phyloP scores from a whole-genome alignment of 352 stramenopile genomes.

The Globisporangium spiculum region DNA sequence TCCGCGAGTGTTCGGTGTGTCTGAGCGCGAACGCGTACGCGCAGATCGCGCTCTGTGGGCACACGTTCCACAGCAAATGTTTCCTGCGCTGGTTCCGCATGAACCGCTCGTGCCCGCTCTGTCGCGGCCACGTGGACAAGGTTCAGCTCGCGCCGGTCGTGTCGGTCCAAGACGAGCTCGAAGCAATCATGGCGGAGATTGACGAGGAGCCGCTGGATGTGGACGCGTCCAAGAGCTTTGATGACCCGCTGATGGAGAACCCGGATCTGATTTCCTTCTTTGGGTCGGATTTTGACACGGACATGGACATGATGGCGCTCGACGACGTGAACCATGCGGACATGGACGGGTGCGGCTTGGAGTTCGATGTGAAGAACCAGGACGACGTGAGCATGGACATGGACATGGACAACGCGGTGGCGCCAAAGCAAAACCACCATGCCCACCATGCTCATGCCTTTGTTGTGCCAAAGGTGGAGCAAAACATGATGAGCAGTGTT shows the following conservation, averaged over 20 bases:
- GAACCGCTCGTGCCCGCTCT: conserved; percentile 75
- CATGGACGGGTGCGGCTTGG: neutral
- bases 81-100: conserved; percentile 77
- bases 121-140: conserved; percentile 56
- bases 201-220: conserved; percentile 45
- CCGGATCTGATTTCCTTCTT: conserved; percentile 53
- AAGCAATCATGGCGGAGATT: conserved; percentile 76
- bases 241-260: conserved; percentile 36
- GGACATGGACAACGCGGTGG: conserved; percentile 31
- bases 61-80: conserved; percentile 79
- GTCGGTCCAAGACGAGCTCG: conserved; percentile 58
- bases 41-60: conserved; percentile 62
- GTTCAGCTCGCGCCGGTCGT: conserved; percentile 50
- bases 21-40: conserved; percentile 67
- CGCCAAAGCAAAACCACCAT: conserved; percentile 16
- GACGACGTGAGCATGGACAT: conserved; percentile 34
- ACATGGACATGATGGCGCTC: conserved; percentile 67
- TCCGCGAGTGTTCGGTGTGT: conserved; percentile 72
- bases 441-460: neutral
- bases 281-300: conserved; percentile 49
- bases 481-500: neutral
- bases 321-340: conserved; percentile 34
- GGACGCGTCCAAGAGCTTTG: conserved; percentile 23
- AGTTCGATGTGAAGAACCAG: conserved; percentile 8
- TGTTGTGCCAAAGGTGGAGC: conserved; percentile 15